These are phyloP conservation scores for Boletus sensibilis DNA, from an alignment of 768 basidiomycete species.

Conservation along the genomic window DNA sequence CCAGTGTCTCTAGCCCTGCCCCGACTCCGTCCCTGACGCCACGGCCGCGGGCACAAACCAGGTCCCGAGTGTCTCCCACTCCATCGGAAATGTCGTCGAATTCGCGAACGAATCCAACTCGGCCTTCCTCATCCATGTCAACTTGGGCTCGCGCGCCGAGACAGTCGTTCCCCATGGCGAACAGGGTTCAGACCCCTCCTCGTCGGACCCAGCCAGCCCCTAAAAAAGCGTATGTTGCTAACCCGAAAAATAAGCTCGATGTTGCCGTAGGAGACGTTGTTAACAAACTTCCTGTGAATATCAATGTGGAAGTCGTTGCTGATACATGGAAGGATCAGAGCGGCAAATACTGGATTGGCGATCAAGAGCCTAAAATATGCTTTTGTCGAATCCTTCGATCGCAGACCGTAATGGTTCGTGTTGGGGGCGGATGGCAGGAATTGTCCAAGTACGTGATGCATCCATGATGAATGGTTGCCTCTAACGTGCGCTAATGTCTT, in stretches of 20 bases:
- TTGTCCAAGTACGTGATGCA: constrained; percentile 69
- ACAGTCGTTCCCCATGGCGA: constrained; percentile 51
- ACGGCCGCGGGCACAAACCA: constrained; percentile 43
- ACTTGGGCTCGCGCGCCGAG: constrained; percentile 71
- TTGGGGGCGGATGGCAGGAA: constrained; percentile 94
- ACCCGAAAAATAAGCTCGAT: constrained; percentile 90
- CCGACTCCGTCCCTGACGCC: constrained; percentile 31
- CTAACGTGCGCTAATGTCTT: constrained; percentile 7
- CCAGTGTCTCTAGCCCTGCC: constrained; percentile 39
- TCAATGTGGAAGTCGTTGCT: constrained; percentile 76
- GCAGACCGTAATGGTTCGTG: constrained; percentile 94
- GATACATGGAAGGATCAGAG: constrained; percentile 92
- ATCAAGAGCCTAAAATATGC: constrained; percentile 84
- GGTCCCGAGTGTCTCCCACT: constrained; percentile 56
- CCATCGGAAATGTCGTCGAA: constrained; percentile 56
- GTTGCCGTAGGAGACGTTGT: constrained; percentile 91
- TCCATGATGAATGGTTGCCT: neutral
- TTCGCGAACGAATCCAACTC: constrained; percentile 48
- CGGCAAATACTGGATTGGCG: constrained; percentile 95
- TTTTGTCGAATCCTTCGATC: constrained; percentile 90
- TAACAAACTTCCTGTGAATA: constrained; percentile 82
- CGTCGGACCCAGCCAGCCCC: constrained; percentile 38
- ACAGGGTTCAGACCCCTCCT: constrained; percentile 47
- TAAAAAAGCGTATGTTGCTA: constrained; percentile 75
- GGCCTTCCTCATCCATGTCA: constrained; percentile 47